phyloP scores from a whole-genome alignment of 805 yeast genomes.

The Yamadazyma nakazawae region DNA sequence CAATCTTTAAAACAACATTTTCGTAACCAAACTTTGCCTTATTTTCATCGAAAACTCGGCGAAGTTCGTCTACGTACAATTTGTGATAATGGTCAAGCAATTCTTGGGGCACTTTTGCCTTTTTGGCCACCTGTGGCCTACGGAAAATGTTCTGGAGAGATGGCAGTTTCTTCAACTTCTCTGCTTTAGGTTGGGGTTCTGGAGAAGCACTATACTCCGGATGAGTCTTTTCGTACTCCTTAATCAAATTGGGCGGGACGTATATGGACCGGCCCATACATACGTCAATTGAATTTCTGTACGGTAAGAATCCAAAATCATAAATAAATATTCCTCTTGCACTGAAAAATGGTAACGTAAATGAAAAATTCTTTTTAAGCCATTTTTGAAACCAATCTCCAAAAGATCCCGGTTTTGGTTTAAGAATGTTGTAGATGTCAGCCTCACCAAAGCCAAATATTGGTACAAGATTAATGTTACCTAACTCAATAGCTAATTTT shows the following conservation, averaged over 20 bases:
- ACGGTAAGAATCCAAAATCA: conserved; percentile 89
- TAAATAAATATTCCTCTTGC: conserved; percentile 92
- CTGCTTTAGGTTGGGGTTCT: conserved; percentile 2
- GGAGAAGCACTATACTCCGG: conserved; percentile 23
- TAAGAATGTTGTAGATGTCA: conserved; percentile 45
- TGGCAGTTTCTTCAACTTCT: conserved; percentile 4
- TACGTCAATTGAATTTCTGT: conserved; percentile 71
- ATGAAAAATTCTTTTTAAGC: conserved; percentile 69
- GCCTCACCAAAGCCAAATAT: conserved; percentile 90
- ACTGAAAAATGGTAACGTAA: conserved; percentile 86
- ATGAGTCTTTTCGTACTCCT: conserved; percentile 28
- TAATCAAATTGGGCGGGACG: conserved; percentile 43
- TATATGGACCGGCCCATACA: conserved; percentile 70
- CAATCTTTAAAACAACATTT: conserved; percentile 46
- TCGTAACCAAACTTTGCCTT: conserved; percentile 53
- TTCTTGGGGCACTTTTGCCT: conserved; percentile 34
- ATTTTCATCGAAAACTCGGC: conserved; percentile 62
- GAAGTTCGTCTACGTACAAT: conserved; percentile 62
- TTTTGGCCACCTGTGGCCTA: conserved; percentile 15
- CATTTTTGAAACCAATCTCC: conserved; percentile 62
- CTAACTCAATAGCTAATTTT: conserved; percentile 75
- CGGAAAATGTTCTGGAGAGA: conserved; percentile 25
- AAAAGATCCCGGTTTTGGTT: conserved; percentile 39
- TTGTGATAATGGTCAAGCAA: conserved; percentile 67
- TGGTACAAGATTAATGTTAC: conserved; percentile 80